phyloP scores from a whole-genome alignment of 352 stramenopile species.

The Globisporangium radiosum region DNA sequence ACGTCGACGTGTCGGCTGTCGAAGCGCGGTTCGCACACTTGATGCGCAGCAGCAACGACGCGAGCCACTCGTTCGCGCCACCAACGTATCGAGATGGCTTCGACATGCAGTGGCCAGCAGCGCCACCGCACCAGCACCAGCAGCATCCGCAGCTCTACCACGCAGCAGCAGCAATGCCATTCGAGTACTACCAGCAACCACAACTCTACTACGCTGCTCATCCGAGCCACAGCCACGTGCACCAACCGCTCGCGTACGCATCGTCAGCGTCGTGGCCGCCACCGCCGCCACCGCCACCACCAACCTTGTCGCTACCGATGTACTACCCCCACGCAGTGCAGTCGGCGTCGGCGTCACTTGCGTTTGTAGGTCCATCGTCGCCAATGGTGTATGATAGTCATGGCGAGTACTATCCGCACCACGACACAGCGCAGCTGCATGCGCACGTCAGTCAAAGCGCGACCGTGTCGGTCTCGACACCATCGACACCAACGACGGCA shows the following conservation, averaged over 20 bases:
- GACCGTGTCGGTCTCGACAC: no score
- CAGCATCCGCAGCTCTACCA: conserved; percentile 17
- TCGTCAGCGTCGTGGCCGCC: no score
- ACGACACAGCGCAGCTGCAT: no score
- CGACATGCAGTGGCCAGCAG: background rate
- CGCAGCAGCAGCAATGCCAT: conserved; percentile 19
- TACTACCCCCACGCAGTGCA: conserved; percentile 1
- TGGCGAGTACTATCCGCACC: conserved; percentile 1
- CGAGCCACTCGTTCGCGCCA: conserved; percentile 10
- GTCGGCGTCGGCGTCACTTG: background rate
- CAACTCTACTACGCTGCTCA: conserved; percentile 11
- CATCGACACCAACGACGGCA: no score
- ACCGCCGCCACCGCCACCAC: background rate
- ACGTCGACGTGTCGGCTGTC: conserved; percentile 65
- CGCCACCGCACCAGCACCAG: conserved; percentile 2
- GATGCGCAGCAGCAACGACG: conserved; percentile 53
- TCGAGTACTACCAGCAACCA: conserved; percentile 16
- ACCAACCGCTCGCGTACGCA: conserved; percentile 1
- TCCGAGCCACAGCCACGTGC: background rate
- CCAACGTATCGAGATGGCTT: background rate
- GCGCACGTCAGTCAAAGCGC: no score
- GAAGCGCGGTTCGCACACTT: conserved; percentile 77
- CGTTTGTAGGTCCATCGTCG: background rate
- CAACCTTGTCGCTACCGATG: background rate
- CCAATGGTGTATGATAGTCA: background rate